phyloP scores from a whole-genome alignment of 257 asterid species.

The Apocynum venetum region DNA sequence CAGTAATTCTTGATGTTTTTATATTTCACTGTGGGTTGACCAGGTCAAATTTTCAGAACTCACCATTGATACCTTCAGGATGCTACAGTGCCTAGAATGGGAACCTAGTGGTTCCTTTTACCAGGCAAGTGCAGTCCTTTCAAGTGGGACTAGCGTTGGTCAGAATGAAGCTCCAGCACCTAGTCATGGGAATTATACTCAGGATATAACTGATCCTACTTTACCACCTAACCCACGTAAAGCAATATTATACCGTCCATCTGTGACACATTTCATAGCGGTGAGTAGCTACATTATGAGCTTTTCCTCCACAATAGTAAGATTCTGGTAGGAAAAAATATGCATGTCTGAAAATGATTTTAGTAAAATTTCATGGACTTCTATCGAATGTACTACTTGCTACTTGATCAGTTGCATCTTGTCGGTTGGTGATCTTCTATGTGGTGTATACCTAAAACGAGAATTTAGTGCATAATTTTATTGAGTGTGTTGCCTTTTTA shows the following conservation, averaged over 20 bases:
- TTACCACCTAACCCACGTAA: conserved; percentile 90
- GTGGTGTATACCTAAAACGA: not conserved
- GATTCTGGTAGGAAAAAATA: not conserved
- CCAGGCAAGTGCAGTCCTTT: conserved; percentile 47
- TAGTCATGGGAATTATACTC: conserved; percentile 57
- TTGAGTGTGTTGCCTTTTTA: not conserved
- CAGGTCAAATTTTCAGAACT: conserved; percentile 96
- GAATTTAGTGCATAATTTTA: not conserved
- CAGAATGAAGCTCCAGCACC: conserved; percentile 81
- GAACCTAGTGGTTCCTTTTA: conserved; percentile 96
- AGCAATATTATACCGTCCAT: conserved; percentile 82
- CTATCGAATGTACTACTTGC: not conserved
- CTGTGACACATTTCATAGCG: conserved; percentile 82
- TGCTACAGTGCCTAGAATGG: conserved; percentile 95
- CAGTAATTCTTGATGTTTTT: not conserved
- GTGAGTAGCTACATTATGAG: conserved; percentile 45
- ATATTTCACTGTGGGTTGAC: conserved; percentile 4
- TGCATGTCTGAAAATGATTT: not conserved
- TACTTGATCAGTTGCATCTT: not conserved
- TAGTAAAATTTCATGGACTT: not conserved
- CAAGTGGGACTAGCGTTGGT: conserved; percentile 50
- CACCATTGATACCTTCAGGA: conserved; percentile 79
- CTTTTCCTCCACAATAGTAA: not conserved
- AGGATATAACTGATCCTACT: conserved; percentile 89
- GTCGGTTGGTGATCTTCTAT: not conserved